Base-by-base conservation (phyloP, 2,329 filamentous ascomycete genomes). In the Botrytis cinerea region DNA sequence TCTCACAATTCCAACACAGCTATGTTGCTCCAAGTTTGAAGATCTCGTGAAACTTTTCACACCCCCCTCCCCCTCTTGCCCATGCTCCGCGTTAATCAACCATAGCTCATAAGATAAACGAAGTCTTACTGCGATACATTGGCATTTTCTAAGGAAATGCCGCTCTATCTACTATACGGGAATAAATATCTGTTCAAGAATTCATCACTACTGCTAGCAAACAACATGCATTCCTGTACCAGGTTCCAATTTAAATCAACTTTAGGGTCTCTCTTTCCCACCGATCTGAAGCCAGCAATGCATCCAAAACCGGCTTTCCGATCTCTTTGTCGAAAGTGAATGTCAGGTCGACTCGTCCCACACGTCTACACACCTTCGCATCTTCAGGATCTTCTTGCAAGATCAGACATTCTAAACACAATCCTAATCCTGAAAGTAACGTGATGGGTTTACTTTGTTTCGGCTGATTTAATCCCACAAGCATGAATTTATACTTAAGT, bases 91-190 rank as follows among this genome's bases (percentile, higher is more conserved):
- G 2, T 14, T 18, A 18, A 28, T 8, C 7, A 57, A 2, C 2
- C n/a, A 57, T 51, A 14, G 48, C 1, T 25, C 8, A 51, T 57
- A 28, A 4, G 0, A 18, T 18, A 18, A 16, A 18, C 2, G n/a
- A 57, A 28, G 2, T 4, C 3, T 28, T 28, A 32, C 6, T 28
- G 7, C n/a, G 0, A 28, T 28, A 9, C 1, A 57, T 57, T 8
- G 0, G 14, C 6, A 57, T 18, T 57, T 12, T 14, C 5, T 18
- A 28, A 54, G 14, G 6, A 18, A 16, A 54, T 0, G 1, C 2
- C 4, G 14, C 1, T 4, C n/a, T 0, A 18, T 54, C 14, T 4
- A 54, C 12, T 1, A 1, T 1, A 18, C 5, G n/a, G 6, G 3
- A 7, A 54, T n/a, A 54, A 28, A 18, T 4, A 1, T 16, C 28